phyloP scores from a whole-genome alignment of 805 yeast species.

The Suhomyces emberorum region DNA sequence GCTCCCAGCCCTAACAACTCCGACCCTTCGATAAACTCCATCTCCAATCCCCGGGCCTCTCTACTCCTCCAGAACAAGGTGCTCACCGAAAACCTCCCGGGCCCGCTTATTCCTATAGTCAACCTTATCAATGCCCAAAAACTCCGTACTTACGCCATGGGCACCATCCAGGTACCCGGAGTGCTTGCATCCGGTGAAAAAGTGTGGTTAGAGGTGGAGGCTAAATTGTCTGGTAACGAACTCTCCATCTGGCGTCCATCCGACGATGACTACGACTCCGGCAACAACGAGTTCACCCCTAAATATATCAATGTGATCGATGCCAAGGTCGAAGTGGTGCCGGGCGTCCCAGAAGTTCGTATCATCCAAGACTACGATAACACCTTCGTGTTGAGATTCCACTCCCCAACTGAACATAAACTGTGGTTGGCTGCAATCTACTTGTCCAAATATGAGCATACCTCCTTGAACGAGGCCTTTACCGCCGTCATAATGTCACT shows the following conservation, averaged over 20 bases:
- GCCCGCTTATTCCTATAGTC: slow-evolving; percentile 69
- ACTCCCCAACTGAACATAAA: slow-evolving; percentile 17
- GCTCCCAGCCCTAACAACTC: slow-evolving; percentile 2
- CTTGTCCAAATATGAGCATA: slow-evolving; percentile 55
- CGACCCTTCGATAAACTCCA: slow-evolving; percentile 2
- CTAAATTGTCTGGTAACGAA: slow-evolving; percentile 51
- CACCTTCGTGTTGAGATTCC: slow-evolving; percentile 23
- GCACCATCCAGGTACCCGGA: slow-evolving; percentile 39
- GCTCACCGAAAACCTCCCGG: slow-evolving; percentile 40
- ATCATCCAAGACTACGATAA: slow-evolving; percentile 29
- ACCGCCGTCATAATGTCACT: slow-evolving; percentile 62
- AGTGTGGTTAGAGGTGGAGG: slow-evolving; percentile 34
- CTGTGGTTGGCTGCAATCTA: slow-evolving; percentile 49
- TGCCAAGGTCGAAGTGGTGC: slow-evolving; percentile 19
- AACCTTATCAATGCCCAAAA: slow-evolving; percentile 70
- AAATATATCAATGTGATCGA: slow-evolving; percentile 53
- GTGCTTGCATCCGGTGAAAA: slow-evolving; percentile 16
- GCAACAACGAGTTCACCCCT: slow-evolving; percentile 43
- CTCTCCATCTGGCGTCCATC: slow-evolving; percentile 46
- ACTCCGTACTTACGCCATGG: slow-evolving; percentile 59
- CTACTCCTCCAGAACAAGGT: slow-evolving; percentile 16
- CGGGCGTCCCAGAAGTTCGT: slow-evolving; percentile 17
- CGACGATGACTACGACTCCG: slow-evolving; percentile 24
- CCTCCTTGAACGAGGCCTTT: slow-evolving; percentile 56
- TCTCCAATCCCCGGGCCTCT: slow-evolving; percentile 7